Evolutionary conservation across 495 filamentous ascomycete genomes (phyloP), one percentile per base, ranked within the genome.

Genomic region (Talaromyces nanjingensis): DNA sequence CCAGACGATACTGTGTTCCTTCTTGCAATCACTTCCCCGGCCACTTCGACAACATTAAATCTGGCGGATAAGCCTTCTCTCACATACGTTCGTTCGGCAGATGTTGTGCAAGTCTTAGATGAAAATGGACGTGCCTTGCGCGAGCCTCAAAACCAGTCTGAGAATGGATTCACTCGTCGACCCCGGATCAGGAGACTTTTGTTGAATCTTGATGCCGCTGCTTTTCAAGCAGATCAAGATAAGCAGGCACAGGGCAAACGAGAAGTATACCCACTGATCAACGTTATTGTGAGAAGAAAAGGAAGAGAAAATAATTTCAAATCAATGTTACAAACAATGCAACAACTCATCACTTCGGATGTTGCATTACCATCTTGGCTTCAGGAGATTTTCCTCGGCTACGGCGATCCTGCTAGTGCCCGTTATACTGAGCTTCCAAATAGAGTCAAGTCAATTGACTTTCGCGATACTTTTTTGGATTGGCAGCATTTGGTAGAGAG

Each of bases 301-400:
- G 88, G 90, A 18, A 82, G 92, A 54, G 96, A 98, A 71, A 99
- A 99, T 72, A 99, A 98, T 73, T 99, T 97, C 84, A 97, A 91
- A 69, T 87, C 92, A 9, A 87, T 98, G 20, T 79, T 99, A 18
- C 89, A 96, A 64, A 96, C 92, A 0, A 94, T 99, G 70, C 88
- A 88, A 69, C 90, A 86, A 57, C 84, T 99, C 27, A 88, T 91
- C 4, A 82, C 96, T 29, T 91, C 92, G 2, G 90, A 96, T 65
- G 86, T 96, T 25, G 87, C 91, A 7, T 83, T 97, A 47, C 92
- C 96, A 3, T 83, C 88, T 12, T 99, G 94, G 94, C 78, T 99
- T 33, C 91, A 96, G 69, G 94, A 98, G 62, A 93, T 97, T 6
- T 98, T 99, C 77, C 82, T 99, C 16, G 94, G 94, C 6, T 97